Evolutionary conservation across 108 stramenopile genomes (phyloP).

Genomic region (Mayamaea pseudoterrestris): DNA sequence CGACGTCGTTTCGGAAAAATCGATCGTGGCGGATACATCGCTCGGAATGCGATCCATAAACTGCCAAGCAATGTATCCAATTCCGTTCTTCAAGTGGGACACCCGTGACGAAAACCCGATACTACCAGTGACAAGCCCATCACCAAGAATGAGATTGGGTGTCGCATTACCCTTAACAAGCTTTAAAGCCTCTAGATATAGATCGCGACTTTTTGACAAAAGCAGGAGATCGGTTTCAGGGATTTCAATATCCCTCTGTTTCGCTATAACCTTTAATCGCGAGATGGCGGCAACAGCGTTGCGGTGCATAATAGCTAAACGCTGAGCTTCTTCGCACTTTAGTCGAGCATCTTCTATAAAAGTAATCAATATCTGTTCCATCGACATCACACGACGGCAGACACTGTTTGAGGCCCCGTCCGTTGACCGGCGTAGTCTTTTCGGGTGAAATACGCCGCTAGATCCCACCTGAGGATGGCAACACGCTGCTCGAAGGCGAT

Average conservation of each 20-base stretch:
- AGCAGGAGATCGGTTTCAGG: constrained; percentile 19
- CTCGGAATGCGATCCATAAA: background rate
- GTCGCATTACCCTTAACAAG: constrained; percentile 30
- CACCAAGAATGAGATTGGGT: constrained; percentile 24
- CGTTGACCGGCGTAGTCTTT: background rate
- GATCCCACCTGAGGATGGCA: constrained; percentile 71
- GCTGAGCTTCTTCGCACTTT: constrained; percentile 54
- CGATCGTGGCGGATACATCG: constrained; percentile 32
- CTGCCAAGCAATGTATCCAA: constrained; percentile 26
- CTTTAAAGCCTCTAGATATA: constrained; percentile 32
- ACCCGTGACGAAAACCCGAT: constrained; percentile 19
- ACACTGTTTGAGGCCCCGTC: background rate
- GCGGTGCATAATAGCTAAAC: constrained; percentile 37
- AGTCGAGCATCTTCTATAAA: constrained; percentile 51
- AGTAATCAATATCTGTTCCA: constrained; percentile 44
- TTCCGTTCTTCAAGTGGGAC: constrained; percentile 17
- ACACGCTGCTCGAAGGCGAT: constrained; percentile 53
- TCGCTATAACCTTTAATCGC: constrained; percentile 38
- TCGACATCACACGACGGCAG: constrained; percentile 28
- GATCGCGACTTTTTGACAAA: constrained; percentile 17
- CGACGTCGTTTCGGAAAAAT: constrained; percentile 30
- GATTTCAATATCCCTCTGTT: constrained; percentile 3
- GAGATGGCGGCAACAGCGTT: constrained; percentile 48
- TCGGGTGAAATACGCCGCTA: constrained; percentile 23
- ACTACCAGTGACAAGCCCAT: constrained; percentile 30